These are phyloP conservation scores for Harringtonia lauricola DNA, from an alignment of 2,329 filamentous ascomycete genomes.

Conservation along the genomic window DNA sequence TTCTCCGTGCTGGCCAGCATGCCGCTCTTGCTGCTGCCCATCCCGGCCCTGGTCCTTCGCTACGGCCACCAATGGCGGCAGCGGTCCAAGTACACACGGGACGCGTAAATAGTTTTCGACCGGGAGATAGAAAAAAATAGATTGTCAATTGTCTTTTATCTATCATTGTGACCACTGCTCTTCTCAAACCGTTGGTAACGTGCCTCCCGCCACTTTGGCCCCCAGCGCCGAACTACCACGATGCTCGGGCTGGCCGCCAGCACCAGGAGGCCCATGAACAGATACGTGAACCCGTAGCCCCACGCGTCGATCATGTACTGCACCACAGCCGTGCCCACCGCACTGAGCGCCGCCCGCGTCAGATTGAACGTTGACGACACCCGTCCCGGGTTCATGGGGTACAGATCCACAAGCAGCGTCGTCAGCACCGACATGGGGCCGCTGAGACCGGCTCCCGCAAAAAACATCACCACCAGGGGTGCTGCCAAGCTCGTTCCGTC, in stretches of 20 bases:
- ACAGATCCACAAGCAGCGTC: constrained; percentile 31
- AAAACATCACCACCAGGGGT: constrained; percentile 27
- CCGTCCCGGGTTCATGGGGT: constrained; percentile 27
- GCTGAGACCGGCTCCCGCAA: constrained; percentile 23
- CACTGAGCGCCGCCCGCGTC: constrained; percentile 26
- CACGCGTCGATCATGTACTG: constrained; percentile 29
- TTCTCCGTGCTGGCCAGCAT: constrained; percentile 32
- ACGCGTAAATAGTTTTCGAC: constrained; percentile 5
- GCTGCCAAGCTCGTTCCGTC: constrained; percentile 25
- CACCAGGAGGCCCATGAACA: constrained; percentile 21
- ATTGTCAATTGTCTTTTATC: too few relatives aligned
- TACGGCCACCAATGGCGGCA: constrained; percentile 43
- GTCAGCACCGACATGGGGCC: constrained; percentile 29
- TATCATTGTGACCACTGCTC: too few relatives aligned
- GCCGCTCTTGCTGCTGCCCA: constrained; percentile 32
- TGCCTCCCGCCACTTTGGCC: constrained; percentile 21
- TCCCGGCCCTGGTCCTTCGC: constrained; percentile 37
- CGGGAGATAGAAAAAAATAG: too few relatives aligned
- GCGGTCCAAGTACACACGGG: constrained; percentile 35
- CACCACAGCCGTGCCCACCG: constrained; percentile 26
- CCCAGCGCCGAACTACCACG: constrained; percentile 18
- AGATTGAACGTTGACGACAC: constrained; percentile 31
- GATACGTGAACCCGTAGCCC: constrained; percentile 26
- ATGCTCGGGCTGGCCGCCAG: constrained; percentile 17
- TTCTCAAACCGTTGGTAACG: constrained; percentile 16